phyloP scores from a whole-genome alignment of 768 basidiomycete genomes.

The Lactifluus subvellereus region DNA sequence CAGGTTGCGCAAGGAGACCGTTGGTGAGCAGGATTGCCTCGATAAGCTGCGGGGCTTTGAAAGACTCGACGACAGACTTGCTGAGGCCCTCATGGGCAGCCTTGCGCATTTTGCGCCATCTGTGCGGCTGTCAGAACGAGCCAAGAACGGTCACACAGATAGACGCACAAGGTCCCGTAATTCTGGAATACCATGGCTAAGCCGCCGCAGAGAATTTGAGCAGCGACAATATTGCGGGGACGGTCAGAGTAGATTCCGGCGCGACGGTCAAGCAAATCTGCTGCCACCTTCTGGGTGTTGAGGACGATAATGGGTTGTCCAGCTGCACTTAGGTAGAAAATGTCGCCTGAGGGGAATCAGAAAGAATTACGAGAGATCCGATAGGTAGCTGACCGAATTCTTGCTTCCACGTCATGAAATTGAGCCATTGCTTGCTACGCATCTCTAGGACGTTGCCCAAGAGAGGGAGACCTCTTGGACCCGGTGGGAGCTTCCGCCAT shows the following conservation, averaged over 20 bases:
- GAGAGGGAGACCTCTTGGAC: conserved; percentile 19
- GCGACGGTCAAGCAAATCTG: conserved; percentile 26
- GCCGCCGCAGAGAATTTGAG: conserved; percentile 19
- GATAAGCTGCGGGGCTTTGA: conserved; percentile 3
- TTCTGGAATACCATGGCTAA: conserved; percentile 16
- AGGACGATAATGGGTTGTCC: conserved; percentile 27
- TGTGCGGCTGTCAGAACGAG: background rate
- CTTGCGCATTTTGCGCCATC: conserved; percentile 23
- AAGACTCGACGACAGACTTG: conserved; percentile 5
- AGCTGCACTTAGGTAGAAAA: conserved; percentile 22
- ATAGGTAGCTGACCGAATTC: conserved; percentile 11
- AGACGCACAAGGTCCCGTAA: conserved; percentile 16
- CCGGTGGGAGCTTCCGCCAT: conserved; percentile 22
- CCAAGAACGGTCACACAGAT: background rate
- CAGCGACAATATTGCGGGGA: conserved; percentile 21
- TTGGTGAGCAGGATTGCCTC: conserved; percentile 19
- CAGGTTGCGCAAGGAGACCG: conserved; percentile 11
- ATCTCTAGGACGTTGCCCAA: conserved; percentile 16
- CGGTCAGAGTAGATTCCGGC: conserved; percentile 21
- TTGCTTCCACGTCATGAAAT: conserved; percentile 17
- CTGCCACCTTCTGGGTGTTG: conserved; percentile 26
- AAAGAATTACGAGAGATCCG: background rate
- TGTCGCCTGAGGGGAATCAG: conserved; percentile 17
- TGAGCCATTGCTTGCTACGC: conserved; percentile 21
- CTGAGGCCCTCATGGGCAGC: conserved; percentile 19